Conservation (phyloP, 495 filamentous ascomycete genomes). For the Aspergillus sclerotiicarbonarius region DNA sequence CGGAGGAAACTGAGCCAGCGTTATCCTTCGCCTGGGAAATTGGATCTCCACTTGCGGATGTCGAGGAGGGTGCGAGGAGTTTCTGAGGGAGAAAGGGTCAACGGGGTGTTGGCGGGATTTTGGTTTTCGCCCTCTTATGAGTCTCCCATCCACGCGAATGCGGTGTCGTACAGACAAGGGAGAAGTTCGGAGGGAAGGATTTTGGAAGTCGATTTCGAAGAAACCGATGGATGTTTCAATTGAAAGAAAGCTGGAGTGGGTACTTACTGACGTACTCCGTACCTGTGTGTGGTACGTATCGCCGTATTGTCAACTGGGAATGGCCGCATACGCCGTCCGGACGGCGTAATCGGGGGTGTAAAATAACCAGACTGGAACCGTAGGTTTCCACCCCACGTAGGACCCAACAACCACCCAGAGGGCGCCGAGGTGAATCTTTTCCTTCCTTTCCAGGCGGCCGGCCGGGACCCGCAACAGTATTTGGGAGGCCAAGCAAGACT, state of each 20-base stretch:
- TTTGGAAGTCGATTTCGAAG: slow-evolving; percentile 30
- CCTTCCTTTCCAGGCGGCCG: no score
- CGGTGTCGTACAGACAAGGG: slow-evolving; percentile 13
- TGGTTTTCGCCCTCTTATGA: slow-evolving; percentile 10
- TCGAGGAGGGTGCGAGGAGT: slow-evolving; percentile 9
- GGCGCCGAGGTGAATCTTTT: no score
- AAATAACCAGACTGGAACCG: no score
- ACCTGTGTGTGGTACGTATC: slow-evolving; percentile 3
- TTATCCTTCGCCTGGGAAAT: slow-evolving; percentile 24
- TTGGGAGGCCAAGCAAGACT: not conserved
- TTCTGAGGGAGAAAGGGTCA: slow-evolving; percentile 11
- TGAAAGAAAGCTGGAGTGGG: slow-evolving; percentile 29
- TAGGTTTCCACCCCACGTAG: no score
- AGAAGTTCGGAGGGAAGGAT: slow-evolving; percentile 30
- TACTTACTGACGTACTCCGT: slow-evolving; percentile 19
- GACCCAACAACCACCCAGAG: no score
- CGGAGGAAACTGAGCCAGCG: slow-evolving; percentile 29
- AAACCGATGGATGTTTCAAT: slow-evolving; percentile 31
- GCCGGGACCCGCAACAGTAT: no score
- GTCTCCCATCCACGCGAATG: slow-evolving; percentile 13
- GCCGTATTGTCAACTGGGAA: slow-evolving; percentile 6
- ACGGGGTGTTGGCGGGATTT: slow-evolving; percentile 1
- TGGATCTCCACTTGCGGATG: slow-evolving; percentile 11
- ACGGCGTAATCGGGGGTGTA: no score
- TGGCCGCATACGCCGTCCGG: no score